phyloP scores from a whole-genome alignment of 257 asterid genomes.

The Eucommia ulmoides region DNA sequence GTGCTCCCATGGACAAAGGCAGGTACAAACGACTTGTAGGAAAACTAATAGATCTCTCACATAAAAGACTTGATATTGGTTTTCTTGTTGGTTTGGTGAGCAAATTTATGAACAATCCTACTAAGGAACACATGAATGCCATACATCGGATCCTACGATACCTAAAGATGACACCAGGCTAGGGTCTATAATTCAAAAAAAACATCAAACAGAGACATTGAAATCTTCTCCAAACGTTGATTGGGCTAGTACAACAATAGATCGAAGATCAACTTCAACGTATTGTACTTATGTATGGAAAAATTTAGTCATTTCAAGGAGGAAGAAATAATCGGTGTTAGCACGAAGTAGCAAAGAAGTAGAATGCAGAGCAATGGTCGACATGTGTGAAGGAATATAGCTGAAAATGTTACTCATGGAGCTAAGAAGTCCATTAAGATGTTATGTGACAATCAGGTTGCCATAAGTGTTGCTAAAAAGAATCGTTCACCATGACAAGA shows the following conservation, averaged over 20 bases:
- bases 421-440: background rate
- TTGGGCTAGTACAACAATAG: background rate
- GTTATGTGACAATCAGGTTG: background rate
- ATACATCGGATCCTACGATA: background rate
- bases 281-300: background rate
- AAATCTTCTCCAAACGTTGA: background rate
- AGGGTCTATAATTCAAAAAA: background rate
- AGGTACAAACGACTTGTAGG: background rate
- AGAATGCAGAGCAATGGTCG: background rate
- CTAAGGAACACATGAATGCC: background rate
- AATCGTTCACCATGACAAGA: background rate
- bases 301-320: background rate
- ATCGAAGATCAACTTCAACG: background rate
- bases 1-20: background rate
- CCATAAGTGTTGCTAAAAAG: background rate
- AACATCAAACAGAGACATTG: background rate
- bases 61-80: slow-evolving; percentile 1
- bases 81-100: slow-evolving; percentile 2
- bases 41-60: background rate
- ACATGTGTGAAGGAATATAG: background rate
- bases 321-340: background rate
- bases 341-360: background rate
- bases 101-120: background rate
- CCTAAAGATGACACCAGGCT: background rate
- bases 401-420: background rate